These are phyloP conservation scores for Brassica incana DNA, from an alignment of 345 rosid species.

Conservation along the genomic window DNA sequence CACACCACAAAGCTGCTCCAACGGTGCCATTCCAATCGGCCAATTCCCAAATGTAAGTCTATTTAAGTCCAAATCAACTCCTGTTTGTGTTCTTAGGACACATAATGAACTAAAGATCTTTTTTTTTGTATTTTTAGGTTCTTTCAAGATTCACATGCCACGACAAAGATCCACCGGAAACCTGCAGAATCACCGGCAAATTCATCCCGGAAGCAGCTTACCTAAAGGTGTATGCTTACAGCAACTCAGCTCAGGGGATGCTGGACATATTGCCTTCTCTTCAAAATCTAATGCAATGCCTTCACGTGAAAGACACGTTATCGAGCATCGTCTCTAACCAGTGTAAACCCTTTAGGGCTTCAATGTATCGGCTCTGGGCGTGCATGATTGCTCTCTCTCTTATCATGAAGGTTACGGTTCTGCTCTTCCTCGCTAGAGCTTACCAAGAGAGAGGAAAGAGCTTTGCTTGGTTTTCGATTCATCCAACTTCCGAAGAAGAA, in stretches of 20 bases:
- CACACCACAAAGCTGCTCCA: conserved; percentile 45
- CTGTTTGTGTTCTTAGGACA: too few relatives aligned
- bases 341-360: conserved; percentile 48
- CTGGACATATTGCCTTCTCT: conserved; percentile 53
- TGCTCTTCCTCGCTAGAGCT: conserved; percentile 47
- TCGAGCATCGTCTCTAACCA: conserved; percentile 44
- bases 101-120: not conserved
- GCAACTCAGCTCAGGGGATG: conserved; percentile 50
- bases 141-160: conserved; percentile 56
- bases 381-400: conserved; percentile 55
- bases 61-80: too few relatives aligned
- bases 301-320: conserved; percentile 45
- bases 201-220: conserved; percentile 44
- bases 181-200: conserved; percentile 50
- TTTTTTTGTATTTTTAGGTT: not conserved
- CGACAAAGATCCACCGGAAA: conserved; percentile 29
- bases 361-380: conserved; percentile 51
- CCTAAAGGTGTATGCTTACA: conserved; percentile 49
- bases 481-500: conserved; percentile 18
- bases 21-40: conserved; percentile 44
- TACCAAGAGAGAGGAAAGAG: conserved; percentile 50
- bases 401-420: conserved; percentile 46
- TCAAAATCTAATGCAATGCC: conserved; percentile 50
- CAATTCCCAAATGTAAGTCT: conserved; percentile 40
- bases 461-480: conserved; percentile 47